Evolutionary conservation across 2,329 filamentous ascomycete species (phyloP).

Genomic region (Ophiostoma sp.): DNA sequence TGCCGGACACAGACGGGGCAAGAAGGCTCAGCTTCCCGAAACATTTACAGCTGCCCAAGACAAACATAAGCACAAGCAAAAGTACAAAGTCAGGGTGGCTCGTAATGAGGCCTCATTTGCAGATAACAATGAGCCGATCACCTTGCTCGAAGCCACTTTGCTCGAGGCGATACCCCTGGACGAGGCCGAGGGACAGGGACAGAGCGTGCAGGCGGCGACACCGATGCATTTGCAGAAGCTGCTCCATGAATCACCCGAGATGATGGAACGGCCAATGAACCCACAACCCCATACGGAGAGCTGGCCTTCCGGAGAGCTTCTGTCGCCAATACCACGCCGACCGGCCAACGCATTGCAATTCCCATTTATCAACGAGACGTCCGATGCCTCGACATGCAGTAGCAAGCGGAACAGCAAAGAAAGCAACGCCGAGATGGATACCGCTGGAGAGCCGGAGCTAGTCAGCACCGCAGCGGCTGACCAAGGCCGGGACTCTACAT

Average conservation of each 20-base stretch:
- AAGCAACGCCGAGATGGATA: background rate
- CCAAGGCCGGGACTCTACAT: background rate
- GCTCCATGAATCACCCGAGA: background rate
- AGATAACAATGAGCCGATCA: slow-evolving; percentile 6
- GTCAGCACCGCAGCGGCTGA: background rate
- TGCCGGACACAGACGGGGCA: background rate
- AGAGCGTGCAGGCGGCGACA: background rate
- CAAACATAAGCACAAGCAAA: background rate
- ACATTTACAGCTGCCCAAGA: background rate
- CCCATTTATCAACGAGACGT: background rate
- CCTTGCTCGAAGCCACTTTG: background rate
- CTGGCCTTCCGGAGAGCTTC: background rate
- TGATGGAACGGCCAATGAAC: background rate
- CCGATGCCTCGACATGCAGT: background rate
- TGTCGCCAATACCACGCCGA: slow-evolving; percentile 10
- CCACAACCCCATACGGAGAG: background rate
- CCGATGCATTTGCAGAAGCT: background rate
- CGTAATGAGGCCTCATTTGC: background rate
- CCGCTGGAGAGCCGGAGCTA: background rate
- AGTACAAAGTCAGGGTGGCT: background rate
- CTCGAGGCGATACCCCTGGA: slow-evolving; percentile 3
- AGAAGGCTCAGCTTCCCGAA: background rate
- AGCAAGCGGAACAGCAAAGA: background rate
- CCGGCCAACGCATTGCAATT: background rate
- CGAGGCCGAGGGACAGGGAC: background rate